Conservation (phyloP, 1,284 basidiomycete genomes). For the Pascua sp. region DNA sequence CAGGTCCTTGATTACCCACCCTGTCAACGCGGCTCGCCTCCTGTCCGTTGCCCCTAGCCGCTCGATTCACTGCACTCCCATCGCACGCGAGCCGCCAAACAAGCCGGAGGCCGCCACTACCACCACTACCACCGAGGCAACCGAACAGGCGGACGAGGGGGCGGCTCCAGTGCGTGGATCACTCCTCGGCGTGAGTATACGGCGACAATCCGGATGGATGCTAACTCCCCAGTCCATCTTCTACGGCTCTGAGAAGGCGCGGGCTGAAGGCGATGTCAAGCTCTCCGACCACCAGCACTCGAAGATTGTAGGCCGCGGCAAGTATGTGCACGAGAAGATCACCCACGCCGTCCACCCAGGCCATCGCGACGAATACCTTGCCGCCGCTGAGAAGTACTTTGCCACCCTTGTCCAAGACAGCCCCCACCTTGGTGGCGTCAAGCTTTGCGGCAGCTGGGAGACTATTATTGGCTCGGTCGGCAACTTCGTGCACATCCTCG, state of each 20-base stretch:
- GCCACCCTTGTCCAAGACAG: conserved; percentile 66
- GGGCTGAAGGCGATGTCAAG: conserved; percentile 71
- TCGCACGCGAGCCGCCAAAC: conserved; percentile 4
- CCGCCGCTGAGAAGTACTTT: conserved; percentile 79
- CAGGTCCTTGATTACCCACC: no score
- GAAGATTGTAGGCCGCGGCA: conserved; percentile 74
- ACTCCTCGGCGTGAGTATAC: conserved; percentile 5
- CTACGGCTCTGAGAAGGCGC: conserved; percentile 78
- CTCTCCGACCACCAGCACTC: conserved; percentile 64
- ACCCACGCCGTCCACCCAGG: conserved; percentile 80
- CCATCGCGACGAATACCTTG: conserved; percentile 73
- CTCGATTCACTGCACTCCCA: conserved; percentile 7
- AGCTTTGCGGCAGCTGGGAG: conserved; percentile 89
- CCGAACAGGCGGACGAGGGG: neutral
- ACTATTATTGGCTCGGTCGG: conserved; percentile 78
- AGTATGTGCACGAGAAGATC: conserved; percentile 76
- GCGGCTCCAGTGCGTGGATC: no score
- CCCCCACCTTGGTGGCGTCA: conserved; percentile 64
- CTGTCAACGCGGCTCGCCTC: no score
- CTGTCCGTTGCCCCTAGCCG: neutral
- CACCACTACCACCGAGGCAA: neutral
- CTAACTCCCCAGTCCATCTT: conserved; percentile 53
- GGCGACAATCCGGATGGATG: neutral
- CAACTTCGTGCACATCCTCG: conserved; percentile 67
- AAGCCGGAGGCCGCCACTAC: no score